phyloP scores from a whole-genome alignment of 768 basidiomycete species.

The Sarcomyxa edulis region DNA sequence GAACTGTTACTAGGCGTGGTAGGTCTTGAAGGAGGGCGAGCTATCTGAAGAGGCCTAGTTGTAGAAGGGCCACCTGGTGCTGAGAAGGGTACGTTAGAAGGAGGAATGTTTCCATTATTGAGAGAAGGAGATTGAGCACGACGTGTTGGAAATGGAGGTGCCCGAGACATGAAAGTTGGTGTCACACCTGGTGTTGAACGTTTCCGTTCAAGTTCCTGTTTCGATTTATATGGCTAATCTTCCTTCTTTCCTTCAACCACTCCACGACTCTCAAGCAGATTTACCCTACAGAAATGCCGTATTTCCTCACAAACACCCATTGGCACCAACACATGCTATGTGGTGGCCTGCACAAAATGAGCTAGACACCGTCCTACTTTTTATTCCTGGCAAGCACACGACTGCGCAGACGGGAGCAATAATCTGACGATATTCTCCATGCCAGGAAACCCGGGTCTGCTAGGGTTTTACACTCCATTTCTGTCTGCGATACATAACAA shows the following conservation, averaged over 20 bases:
- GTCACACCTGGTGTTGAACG: neutral
- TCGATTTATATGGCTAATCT: conserved; percentile 9
- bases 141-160: conserved; percentile 51
- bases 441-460: conserved; percentile 51
- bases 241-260: conserved; percentile 27
- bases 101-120: conserved; percentile 32
- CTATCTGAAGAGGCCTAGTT: conserved; percentile 58
- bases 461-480: conserved; percentile 66
- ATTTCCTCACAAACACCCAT: conserved; percentile 30
- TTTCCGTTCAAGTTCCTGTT: neutral
- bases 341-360: conserved; percentile 41
- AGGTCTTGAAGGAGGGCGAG: conserved; percentile 48
- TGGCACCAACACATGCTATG: conserved; percentile 40
- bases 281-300: conserved; percentile 21
- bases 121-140: conserved; percentile 42
- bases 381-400: conserved; percentile 40
- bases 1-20: conserved; percentile 44
- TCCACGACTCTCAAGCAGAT: neutral
- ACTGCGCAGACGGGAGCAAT: too few species aligned
- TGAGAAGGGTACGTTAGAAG: conserved; percentile 29
- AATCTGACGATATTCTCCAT: neutral
- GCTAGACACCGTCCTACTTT: conserved; percentile 29
- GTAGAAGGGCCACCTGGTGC: too few species aligned
- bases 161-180: conserved; percentile 47
- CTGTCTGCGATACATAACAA: conserved; percentile 43